Conservation (phyloP, 2,329 filamentous ascomycete species). For the Fusarium praegraminearum region DNA sequence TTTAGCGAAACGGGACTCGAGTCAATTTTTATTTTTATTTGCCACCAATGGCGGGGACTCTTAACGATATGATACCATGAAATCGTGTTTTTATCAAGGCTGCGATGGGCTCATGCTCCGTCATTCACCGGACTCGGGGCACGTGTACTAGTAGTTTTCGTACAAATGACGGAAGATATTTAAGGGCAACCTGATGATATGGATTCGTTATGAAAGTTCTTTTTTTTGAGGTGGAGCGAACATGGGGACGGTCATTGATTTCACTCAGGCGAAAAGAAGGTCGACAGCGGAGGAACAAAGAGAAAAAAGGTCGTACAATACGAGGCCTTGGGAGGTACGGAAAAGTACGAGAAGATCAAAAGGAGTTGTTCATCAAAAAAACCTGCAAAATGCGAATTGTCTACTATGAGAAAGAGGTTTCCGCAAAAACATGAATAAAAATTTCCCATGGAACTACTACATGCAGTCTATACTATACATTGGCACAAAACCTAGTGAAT, state of each 20-base stretch:
- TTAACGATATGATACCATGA: conserved; percentile 51
- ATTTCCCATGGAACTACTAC: conserved; percentile 13
- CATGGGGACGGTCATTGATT: conserved; percentile 29
- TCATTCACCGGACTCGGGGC: conserved; percentile 39
- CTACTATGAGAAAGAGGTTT: conserved; percentile 38
- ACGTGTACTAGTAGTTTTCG: conserved; percentile 48
- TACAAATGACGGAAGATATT: conserved; percentile 33
- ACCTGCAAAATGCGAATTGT: conserved; percentile 46
- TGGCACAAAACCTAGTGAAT: neutral
- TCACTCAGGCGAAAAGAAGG: conserved; percentile 39
- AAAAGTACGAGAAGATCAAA: conserved; percentile 40
- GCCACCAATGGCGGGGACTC: conserved; percentile 44
- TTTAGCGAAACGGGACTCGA: conserved; percentile 34
- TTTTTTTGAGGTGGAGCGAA: conserved; percentile 6
- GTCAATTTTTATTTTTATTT: conserved; percentile 33
- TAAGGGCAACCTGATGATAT: conserved; percentile 46
- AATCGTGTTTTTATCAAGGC: conserved; percentile 41
- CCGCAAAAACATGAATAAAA: conserved; percentile 49
- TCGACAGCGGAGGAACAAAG: conserved; percentile 31
- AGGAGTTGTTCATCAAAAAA: conserved; percentile 41
- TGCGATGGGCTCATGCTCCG: conserved; percentile 32
- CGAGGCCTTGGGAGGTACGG: neutral
- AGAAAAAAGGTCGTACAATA: conserved; percentile 12
- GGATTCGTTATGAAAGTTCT: conserved; percentile 27
- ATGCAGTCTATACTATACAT: neutral